Evolutionary conservation across 2,329 filamentous ascomycete genomes (phyloP), one percentile per base, ranked within the genome.

Genomic region (Hirsutella rhossiliensis): DNA sequence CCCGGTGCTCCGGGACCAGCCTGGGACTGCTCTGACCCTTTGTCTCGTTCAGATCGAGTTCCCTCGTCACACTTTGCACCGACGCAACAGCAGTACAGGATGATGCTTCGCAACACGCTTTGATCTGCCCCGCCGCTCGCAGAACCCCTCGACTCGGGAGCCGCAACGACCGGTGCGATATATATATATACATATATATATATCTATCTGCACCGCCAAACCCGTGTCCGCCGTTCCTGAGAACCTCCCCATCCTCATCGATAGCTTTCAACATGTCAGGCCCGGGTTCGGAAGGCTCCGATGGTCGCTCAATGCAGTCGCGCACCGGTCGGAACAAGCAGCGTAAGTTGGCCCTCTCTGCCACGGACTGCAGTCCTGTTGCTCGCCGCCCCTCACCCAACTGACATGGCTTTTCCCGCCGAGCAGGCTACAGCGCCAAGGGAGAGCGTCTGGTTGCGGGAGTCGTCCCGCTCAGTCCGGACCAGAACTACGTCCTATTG

Each of bases 371-470:
- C 13, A 15, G 19, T 20, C 38, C 20, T 28, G 9, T 11, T 11
- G 3, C 20, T 20, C 36, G 19, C 19, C 8, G 18, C 19, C 18
- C 36, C 3, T 43, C 36, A 28, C 3, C 28, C 7, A 28, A 38
- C 45, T 45, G 47, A 46, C 40, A 13, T 52, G 55, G 43, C 53
- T 50, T 45, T 47, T 42, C 46, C 43, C 51, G 49, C 43, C 43
- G 23, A 41, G 54, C 45, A 97, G 92, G 89, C 59, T 98, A 97
- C 68, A 89, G 87, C 59, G 69, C 84, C 47, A 84, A 87, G 63
- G 90, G 90, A 68, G 90, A 97, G 68, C 84, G 92, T 53, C 81
- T 97, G 49, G 92, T 98, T 55, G 90, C 92, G 48, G 92, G 92
- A 54, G 82, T 97, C 46, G 92, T 98, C 40, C 87, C 92, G 51